phyloP scores from a whole-genome alignment of 2,329 filamentous ascomycete genomes.

The Sordariomycetes sp. region DNA sequence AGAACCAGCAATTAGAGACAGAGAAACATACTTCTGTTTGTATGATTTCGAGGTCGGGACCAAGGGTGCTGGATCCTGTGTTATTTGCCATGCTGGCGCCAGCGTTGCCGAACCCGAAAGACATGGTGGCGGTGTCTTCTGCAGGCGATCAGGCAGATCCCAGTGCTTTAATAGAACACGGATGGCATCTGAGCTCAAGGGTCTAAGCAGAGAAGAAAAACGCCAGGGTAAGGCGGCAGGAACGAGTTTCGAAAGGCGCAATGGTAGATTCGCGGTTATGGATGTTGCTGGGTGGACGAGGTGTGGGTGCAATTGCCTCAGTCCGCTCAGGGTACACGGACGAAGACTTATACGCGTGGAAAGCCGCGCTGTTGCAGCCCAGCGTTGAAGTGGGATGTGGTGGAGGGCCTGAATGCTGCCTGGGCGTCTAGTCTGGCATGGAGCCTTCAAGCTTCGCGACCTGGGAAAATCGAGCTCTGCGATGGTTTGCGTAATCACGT shows the following conservation, averaged over 20 bases:
- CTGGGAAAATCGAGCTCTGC: neutral
- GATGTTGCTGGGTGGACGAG: neutral
- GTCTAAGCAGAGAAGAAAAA: neutral
- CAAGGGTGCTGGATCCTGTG: slow-evolving; percentile 31
- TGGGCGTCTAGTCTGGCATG: neutral
- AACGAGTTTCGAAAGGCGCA: neutral
- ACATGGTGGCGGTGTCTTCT: slow-evolving; percentile 32
- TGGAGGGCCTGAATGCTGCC: neutral
- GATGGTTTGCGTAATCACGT: neutral
- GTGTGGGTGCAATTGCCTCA: neutral
- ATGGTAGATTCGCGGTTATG: neutral
- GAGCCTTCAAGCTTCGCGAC: neutral
- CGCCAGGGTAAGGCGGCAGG: neutral
- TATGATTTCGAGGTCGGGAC: slow-evolving; percentile 64
- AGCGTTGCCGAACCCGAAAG: slow-evolving; percentile 49
- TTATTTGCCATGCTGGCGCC: slow-evolving; percentile 30
- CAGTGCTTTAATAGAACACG: neutral
- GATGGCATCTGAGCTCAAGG: neutral
- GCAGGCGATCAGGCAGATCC: neutral
- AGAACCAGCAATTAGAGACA: neutral
- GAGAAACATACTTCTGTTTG: slow-evolving; percentile 61
- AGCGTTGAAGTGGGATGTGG: neutral
- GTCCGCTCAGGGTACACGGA: neutral
- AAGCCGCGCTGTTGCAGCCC: neutral
- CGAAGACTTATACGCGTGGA: neutral